Evolutionary conservation across 306 rosid species (phyloP).

Genomic region (Neltuma alba): DNA sequence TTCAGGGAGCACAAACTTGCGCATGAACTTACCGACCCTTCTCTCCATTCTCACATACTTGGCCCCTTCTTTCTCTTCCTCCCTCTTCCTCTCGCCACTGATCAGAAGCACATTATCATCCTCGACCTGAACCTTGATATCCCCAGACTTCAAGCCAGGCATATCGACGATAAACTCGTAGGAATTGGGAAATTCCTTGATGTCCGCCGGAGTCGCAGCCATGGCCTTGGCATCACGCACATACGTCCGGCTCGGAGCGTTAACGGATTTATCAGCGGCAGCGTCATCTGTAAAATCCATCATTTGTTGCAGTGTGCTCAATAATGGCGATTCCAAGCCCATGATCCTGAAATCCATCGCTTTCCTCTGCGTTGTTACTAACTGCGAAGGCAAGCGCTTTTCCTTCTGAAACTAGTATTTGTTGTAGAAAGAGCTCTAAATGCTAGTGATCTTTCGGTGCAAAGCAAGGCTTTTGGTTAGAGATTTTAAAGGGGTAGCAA

Average conservation of each 20-base stretch:
- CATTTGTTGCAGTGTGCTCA: constrained; percentile 65
- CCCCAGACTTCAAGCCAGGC: constrained; percentile 90
- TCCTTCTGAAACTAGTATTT: not conserved
- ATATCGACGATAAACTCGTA: constrained; percentile 80
- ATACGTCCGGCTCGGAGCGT: constrained; percentile 64
- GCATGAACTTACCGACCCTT: constrained; percentile 82
- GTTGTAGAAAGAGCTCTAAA: not conserved
- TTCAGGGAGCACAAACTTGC: constrained; percentile 85
- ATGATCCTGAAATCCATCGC: constrained; percentile 70
- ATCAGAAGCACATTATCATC: constrained; percentile 78
- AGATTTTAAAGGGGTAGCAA: constrained; percentile 13
- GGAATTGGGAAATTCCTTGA: constrained; percentile 68
- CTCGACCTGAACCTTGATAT: constrained; percentile 89
- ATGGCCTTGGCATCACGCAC: constrained; percentile 87
- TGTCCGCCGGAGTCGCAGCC: constrained; percentile 88
- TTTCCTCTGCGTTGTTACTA: not conserved
- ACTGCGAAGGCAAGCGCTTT: not conserved
- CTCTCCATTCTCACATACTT: constrained; percentile 90
- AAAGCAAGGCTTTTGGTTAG: not conserved
- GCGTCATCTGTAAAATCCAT: constrained; percentile 53
- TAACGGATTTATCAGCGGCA: constrained; percentile 43
- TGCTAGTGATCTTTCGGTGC: not conserved
- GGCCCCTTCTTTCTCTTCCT: constrained; percentile 78
- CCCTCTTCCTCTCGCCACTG: constrained; percentile 90
- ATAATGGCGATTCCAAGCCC: constrained; percentile 69